Percentiles rank a stretch among this genome's conserved stretches.
Evolutionary conservation across 2,329 filamentous ascomycete species (phyloP).

Genomic region (Botrytis porri): DNA sequence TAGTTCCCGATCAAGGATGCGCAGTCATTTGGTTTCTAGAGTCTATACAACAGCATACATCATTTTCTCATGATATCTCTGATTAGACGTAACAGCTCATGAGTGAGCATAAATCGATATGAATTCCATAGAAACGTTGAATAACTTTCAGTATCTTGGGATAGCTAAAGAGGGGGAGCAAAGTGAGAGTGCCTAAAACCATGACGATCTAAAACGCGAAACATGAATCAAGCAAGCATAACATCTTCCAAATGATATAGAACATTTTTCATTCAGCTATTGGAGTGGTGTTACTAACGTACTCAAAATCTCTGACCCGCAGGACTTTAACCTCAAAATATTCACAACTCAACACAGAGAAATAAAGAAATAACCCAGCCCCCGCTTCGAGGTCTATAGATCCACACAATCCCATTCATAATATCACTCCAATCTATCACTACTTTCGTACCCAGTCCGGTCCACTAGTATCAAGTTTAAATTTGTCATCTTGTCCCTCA

Average conservation of each 20-base stretch:
- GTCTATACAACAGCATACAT: too few species aligned
- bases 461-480: not conserved
- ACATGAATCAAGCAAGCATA: not conserved
- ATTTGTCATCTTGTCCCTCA: not conserved
- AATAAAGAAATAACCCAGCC: not conserved
- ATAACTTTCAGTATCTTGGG: not conserved
- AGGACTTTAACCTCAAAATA: not conserved
- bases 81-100: accelerated
- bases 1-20: not conserved
- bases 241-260: not conserved
- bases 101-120: not conserved
- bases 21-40: not conserved
- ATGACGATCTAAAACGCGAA: not conserved
- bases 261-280: not conserved
- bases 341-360: too few species aligned
- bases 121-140: not conserved
- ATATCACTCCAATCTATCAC: not conserved
- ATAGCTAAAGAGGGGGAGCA: not conserved
- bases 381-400: not conserved
- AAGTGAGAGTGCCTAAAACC: not conserved
- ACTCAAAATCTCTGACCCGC: not conserved
- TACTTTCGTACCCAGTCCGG: not conserved
- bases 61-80: not conserved
- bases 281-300: not conserved
- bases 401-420: not conserved